These are phyloP conservation scores for Dysphania ambrosioides DNA, from an alignment of 148 eudicot genomes.

Conservation along the genomic window DNA sequence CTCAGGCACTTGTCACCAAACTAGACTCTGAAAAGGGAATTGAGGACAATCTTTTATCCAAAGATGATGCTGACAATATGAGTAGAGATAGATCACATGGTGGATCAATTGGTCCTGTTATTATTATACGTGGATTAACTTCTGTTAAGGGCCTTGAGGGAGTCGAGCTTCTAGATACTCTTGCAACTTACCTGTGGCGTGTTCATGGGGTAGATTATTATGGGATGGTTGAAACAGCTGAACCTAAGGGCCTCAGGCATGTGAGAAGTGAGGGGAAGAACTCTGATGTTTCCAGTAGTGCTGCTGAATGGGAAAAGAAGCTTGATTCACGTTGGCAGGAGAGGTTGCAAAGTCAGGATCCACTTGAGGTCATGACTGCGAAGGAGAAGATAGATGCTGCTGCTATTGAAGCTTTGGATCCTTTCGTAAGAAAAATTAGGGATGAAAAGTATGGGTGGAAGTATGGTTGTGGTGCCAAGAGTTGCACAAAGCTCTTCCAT, in stretches of 20 bases:
- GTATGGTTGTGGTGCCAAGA: slow-evolving; percentile 99
- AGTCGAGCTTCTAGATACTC: slow-evolving; percentile 84
- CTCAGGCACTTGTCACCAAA: slow-evolving; percentile 72
- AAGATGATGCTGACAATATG: slow-evolving; percentile 67
- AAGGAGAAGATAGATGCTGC: slow-evolving; percentile 95
- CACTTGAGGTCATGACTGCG: slow-evolving; percentile 87
- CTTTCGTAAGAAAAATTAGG: slow-evolving; percentile 87
- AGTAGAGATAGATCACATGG: slow-evolving; percentile 73
- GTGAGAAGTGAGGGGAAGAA: slow-evolving; percentile 75
- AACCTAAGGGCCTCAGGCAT: slow-evolving; percentile 86
- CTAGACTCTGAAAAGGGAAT: slow-evolving; percentile 91
- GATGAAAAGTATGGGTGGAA: slow-evolving; percentile 99
- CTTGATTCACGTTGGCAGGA: slow-evolving; percentile 82
- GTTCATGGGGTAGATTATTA: slow-evolving; percentile 96
- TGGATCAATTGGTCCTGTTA: slow-evolving; percentile 83
- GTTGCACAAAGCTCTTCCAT: slow-evolving; percentile 97
- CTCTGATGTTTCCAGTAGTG: slow-evolving; percentile 41
- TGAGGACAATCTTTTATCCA: slow-evolving; percentile 73
- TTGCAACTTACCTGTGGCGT: slow-evolving; percentile 93
- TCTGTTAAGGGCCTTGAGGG: slow-evolving; percentile 95
- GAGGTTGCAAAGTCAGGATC: slow-evolving; percentile 73
- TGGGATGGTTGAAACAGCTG: slow-evolving; percentile 70
- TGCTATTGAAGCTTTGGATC: slow-evolving; percentile 86
- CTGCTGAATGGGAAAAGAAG: slow-evolving; percentile 88
- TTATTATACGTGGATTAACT: slow-evolving; percentile 69